These are phyloP conservation scores for Termitomyces sp. DNA, from an alignment of 1,284 basidiomycete species.

Conservation along the genomic window DNA sequence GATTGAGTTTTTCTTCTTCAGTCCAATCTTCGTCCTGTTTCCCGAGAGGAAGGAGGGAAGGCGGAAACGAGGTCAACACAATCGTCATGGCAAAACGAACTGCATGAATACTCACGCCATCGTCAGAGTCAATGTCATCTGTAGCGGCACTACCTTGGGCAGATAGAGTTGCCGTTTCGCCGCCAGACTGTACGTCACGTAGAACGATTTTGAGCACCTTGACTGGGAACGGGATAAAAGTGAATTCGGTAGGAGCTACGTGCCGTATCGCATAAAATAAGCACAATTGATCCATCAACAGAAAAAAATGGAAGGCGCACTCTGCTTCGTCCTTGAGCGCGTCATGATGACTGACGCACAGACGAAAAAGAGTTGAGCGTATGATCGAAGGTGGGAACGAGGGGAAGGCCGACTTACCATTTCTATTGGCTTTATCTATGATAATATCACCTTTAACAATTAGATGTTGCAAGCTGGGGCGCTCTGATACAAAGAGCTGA, in stretches of 20 bases:
- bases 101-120: slow-evolving; percentile 51
- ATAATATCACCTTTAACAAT: slow-evolving; percentile 92
- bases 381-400: slow-evolving; percentile 4
- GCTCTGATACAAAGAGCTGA: slow-evolving; percentile 67
- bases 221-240: slow-evolving; percentile 80
- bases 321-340: slow-evolving; percentile 81
- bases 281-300: neutral
- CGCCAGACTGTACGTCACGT: slow-evolving; percentile 74
- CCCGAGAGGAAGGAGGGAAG: neutral
- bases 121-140: slow-evolving; percentile 66
- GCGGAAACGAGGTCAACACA: neutral
- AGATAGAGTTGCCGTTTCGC: slow-evolving; percentile 60
- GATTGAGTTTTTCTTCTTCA: slow-evolving; percentile 61
- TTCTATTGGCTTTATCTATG: slow-evolving; percentile 69
- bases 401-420: slow-evolving; percentile 54
- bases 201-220: slow-evolving; percentile 89
- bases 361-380: slow-evolving; percentile 12
- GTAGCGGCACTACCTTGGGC: slow-evolving; percentile 40
- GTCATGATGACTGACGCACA: slow-evolving; percentile 83
- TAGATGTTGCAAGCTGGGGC: slow-evolving; percentile 60
- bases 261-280: neutral
- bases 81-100: neutral
- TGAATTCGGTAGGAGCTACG: slow-evolving; percentile 81
- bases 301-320: slow-evolving; percentile 42
- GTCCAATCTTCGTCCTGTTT: slow-evolving; percentile 82